Percentiles rank a stretch among this genome's conserved stretches.
phyloP scores from a whole-genome alignment of 108 stramenopile species.

The Pseudonitzschia delicatissima region DNA sequence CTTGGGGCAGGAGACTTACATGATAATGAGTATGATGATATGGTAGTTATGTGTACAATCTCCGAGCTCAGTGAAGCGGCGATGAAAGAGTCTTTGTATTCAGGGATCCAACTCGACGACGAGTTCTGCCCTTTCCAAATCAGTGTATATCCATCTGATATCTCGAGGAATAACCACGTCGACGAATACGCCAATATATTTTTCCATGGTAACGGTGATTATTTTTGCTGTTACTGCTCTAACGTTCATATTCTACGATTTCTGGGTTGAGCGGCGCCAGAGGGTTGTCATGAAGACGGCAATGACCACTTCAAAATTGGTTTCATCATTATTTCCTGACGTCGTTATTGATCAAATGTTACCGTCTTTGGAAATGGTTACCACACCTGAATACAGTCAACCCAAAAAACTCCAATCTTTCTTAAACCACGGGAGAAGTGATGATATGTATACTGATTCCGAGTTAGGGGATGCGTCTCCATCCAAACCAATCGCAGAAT shows the following conservation, averaged over 20 bases:
- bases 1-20: constrained; percentile 11
- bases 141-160: constrained; percentile 21
- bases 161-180: constrained; percentile 10
- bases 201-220: constrained; percentile 9
- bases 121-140: constrained; percentile 15
- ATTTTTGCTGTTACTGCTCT: constrained; percentile 29
- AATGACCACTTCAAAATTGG: constrained; percentile 1
- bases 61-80: not conserved
- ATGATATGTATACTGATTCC: not conserved
- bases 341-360: constrained; percentile 15
- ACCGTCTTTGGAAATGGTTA: not conserved
- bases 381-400: not conserved
- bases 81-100: constrained; percentile 9
- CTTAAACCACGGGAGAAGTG: not conserved
- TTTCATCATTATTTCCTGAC: constrained; percentile 24
- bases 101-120: constrained; percentile 3
- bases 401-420: constrained; percentile 10
- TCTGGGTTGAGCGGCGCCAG: constrained; percentile 27
- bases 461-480: not conserved
- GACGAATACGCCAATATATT: constrained; percentile 2
- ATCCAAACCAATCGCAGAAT: constrained; percentile 13
- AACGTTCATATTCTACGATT: constrained; percentile 30
- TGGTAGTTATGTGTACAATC: not conserved
- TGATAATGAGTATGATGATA: constrained; percentile 2
- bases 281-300: constrained; percentile 20